Conservation (phyloP, 2,329 filamentous ascomycete genomes). For the Colletotrichum sp. region DNA sequence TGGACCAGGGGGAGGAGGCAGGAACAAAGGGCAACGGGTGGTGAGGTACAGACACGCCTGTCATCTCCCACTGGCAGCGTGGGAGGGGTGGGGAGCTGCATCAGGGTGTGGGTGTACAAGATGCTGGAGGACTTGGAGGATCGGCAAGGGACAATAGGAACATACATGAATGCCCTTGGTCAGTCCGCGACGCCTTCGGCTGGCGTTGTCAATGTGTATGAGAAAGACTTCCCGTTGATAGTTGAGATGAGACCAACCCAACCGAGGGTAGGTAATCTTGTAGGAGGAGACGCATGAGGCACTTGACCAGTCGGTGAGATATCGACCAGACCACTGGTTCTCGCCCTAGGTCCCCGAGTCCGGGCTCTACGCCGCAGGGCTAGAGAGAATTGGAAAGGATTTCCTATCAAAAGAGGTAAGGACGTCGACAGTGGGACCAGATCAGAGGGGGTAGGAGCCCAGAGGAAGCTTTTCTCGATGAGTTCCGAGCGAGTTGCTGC, state of each 20-base stretch:
- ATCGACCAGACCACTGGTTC: not conserved
- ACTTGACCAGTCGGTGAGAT: not conserved
- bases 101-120: not conserved
- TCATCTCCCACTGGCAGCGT: not conserved
- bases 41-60: not conserved
- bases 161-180: not conserved
- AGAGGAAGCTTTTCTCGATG: not conserved
- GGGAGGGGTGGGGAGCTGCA: not conserved
- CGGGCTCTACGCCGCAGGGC: not conserved
- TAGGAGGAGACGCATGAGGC: not conserved
- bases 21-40: not conserved
- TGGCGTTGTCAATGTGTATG: not conserved
- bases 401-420: not conserved
- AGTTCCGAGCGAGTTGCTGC: not conserved
- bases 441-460: not conserved
- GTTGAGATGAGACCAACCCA: not conserved
- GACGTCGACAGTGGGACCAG: not conserved
- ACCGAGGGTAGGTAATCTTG: not conserved
- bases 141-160: slow-evolving; percentile 3
- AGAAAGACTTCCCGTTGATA: not conserved
- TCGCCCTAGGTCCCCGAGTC: not conserved
- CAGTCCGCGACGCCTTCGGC: not conserved
- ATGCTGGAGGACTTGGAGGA: not conserved
- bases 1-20: not conserved
- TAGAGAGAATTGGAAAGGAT: not conserved